These are phyloP conservation scores for Chrysanthemum seticuspe DNA, from an alignment of 129 eudicot species.

Conservation along the genomic window DNA sequence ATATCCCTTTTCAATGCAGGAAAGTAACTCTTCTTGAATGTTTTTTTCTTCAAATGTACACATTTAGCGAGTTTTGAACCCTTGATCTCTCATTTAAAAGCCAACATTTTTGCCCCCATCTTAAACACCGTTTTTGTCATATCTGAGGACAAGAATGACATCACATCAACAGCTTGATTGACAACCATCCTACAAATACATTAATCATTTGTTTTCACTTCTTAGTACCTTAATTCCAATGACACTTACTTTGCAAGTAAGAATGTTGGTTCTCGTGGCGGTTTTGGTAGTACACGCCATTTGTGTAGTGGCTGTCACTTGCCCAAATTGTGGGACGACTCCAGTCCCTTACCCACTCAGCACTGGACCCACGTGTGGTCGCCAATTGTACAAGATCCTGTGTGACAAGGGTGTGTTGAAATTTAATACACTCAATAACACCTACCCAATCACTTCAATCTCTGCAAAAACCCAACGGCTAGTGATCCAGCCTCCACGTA, in stretches of 20 bases:
- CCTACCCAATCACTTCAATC: slow-evolving; percentile 49
- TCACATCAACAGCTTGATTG: neutral
- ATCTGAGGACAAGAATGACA: slow-evolving; percentile 4
- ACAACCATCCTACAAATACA: slow-evolving; percentile 14
- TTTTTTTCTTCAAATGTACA: no score
- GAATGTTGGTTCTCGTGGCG: slow-evolving; percentile 6
- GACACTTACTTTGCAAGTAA: neutral
- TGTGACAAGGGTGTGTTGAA: slow-evolving; percentile 47
- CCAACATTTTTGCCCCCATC: neutral
- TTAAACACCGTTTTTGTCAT: neutral
- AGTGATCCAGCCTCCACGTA: slow-evolving; percentile 34
- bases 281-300: neutral
- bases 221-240: neutral
- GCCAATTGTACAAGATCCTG: slow-evolving; percentile 51
- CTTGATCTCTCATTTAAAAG: no score
- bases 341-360: slow-evolving; percentile 71
- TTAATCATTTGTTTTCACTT: neutral
- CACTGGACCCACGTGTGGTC: slow-evolving; percentile 58
- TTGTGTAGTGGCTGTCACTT: slow-evolving; percentile 20
- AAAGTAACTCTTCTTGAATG: no score
- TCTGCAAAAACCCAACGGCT: slow-evolving; percentile 37
- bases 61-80: no score
- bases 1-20: no score
- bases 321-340: slow-evolving; percentile 44
- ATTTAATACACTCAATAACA: slow-evolving; percentile 41